A percentile compares a stretch with the other conserved stretches of the same genome.
Conservation (phyloP, 345 rosid species). For the Eucalyptus cladocalyx region DNA sequence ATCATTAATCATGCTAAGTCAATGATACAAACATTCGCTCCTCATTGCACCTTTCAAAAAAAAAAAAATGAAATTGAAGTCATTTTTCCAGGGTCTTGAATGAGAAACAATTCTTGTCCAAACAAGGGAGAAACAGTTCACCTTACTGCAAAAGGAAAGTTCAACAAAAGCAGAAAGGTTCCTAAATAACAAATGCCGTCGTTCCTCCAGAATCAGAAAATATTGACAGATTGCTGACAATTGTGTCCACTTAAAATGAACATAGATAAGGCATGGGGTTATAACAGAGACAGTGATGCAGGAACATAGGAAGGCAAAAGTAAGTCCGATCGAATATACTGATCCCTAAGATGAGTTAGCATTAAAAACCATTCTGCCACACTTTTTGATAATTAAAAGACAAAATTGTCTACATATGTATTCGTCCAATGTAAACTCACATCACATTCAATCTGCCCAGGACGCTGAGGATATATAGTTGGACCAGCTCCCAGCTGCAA, state of each 20-base stretch:
- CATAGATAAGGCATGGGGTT: background rate
- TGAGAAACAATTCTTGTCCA: background rate
- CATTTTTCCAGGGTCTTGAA: background rate
- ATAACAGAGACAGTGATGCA: background rate
- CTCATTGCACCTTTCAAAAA: background rate
- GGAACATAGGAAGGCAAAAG: background rate
- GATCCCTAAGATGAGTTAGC: background rate
- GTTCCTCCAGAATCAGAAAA: background rate
- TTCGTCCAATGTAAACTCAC: conserved; percentile 22
- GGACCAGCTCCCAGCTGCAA: conserved; percentile 49
- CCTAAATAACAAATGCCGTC: background rate
- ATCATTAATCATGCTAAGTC: background rate
- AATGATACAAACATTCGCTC: background rate
- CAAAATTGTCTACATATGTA: background rate
- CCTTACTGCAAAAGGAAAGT: background rate
- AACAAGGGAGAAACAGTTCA: background rate
- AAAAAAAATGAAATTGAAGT: background rate
- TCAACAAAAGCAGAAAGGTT: background rate
- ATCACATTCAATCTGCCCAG: conserved; percentile 90
- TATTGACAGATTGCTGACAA: background rate
- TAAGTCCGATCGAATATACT: background rate
- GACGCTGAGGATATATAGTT: conserved; percentile 69
- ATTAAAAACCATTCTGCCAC: background rate
- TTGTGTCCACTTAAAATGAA: background rate
- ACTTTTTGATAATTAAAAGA: background rate